A percentile compares a stretch with the other conserved stretches of the same genome.
These are phyloP conservation scores for Backusella australiensis DNA, from an alignment of 192 early-diverging fungal genomes.

Conservation along the genomic window DNA sequence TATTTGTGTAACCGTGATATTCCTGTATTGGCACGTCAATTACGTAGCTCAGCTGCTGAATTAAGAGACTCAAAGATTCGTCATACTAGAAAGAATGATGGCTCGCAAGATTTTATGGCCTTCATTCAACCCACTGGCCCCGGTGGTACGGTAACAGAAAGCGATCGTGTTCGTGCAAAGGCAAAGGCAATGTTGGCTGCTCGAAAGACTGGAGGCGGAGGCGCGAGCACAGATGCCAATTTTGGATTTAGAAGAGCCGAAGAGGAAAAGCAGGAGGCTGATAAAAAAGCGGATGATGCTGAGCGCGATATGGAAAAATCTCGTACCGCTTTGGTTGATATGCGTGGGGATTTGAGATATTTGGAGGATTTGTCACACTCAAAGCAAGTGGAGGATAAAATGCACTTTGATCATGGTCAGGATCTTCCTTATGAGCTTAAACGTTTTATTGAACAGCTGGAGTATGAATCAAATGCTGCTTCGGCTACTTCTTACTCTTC, in stretches of 20 bases:
- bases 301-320: conserved; percentile 44
- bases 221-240: conserved; percentile 23
- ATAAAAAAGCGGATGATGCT: conserved; percentile 39
- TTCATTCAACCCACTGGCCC: conserved; percentile 51
- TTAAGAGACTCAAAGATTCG: conserved; percentile 40
- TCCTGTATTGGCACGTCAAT: conserved; percentile 38
- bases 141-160: conserved; percentile 46
- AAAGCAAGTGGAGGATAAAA: conserved; percentile 19
- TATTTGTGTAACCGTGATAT: conserved; percentile 42
- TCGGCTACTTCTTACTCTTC: conserved; percentile 10
- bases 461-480: conserved; percentile 5
- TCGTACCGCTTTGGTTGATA: conserved; percentile 39
- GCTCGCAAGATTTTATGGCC: conserved; percentile 21
- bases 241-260: conserved; percentile 35
- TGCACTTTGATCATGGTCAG: conserved; percentile 41
- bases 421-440: conserved; percentile 42
- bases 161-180: conserved; percentile 52
- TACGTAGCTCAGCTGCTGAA: conserved; percentile 43
- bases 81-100: conserved; percentile 38
- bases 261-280: conserved; percentile 46
- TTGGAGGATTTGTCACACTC: conserved; percentile 13
- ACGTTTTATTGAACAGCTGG: conserved; percentile 46
- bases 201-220: conserved; percentile 41
- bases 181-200: conserved; percentile 56
- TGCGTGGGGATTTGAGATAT: conserved; percentile 35